phyloP scores from a whole-genome alignment of 1,284 basidiomycete species.

The Cystobasidium slooffiae region DNA sequence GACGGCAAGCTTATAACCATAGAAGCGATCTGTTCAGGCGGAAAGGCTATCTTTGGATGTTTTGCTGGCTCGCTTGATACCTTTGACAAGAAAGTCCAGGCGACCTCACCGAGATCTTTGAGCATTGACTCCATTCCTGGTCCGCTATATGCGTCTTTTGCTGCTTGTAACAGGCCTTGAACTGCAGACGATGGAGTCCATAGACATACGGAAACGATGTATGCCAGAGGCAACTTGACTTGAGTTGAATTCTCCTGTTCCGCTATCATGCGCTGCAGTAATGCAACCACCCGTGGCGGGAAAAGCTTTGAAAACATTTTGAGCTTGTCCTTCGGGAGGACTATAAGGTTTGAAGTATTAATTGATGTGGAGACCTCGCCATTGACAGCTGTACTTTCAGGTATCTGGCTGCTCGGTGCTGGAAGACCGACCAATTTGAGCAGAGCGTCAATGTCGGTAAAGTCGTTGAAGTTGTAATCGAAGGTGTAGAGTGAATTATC shows the following conservation, averaged over 20 bases:
- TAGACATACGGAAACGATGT: constrained; percentile 12
- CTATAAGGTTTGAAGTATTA: not conserved
- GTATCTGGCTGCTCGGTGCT: not conserved
- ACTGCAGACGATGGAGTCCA: constrained; percentile 24
- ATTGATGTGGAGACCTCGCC: not conserved
- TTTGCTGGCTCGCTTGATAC: not conserved
- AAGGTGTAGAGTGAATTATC: constrained; percentile 14
- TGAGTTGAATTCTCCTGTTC: constrained; percentile 20
- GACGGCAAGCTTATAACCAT: constrained; percentile 19
- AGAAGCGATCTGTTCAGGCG: constrained; percentile 8
- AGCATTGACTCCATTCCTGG: not conserved
- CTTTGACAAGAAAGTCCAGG: constrained; percentile 14
- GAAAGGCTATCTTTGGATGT: constrained; percentile 11
- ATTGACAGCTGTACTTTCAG: not conserved
- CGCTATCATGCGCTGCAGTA: constrained; percentile 21
- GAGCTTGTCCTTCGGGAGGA: constrained; percentile 24
- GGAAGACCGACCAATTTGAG: constrained; percentile 3
- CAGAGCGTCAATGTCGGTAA: constrained; percentile 23
- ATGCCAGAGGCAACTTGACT: constrained; percentile 14
- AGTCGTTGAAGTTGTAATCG: constrained; percentile 23
- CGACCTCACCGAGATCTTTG: constrained; percentile 23
- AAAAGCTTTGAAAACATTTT: constrained; percentile 16
- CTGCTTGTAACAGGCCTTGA: constrained; percentile 2
- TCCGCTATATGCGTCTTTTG: constrained; percentile 22
- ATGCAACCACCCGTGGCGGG: constrained; percentile 1